Conservation (phyloP, 108 stramenopile genomes). For the Schizochytrium sp. region DNA sequence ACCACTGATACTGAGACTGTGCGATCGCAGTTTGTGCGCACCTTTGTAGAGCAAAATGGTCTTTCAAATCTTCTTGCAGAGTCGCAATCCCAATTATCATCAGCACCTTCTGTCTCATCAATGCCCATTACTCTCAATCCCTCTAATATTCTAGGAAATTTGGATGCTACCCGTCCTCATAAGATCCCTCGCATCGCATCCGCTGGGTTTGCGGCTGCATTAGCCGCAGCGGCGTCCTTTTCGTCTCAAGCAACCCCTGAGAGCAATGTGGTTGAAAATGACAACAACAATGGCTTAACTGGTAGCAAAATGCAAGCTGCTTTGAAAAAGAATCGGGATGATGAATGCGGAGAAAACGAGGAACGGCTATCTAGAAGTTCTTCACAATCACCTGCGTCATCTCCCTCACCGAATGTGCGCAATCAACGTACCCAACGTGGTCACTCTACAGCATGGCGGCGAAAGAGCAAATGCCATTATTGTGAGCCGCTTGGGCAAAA, state of each 20-base stretch:
- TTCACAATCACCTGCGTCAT: neutral
- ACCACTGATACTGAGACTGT: neutral
- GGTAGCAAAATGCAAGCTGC: too few relatives aligned
- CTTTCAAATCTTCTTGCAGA: neutral
- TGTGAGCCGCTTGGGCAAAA: slow-evolving; percentile 54
- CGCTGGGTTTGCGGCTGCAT: neutral
- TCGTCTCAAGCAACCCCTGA: neutral
- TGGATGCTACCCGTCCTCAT: neutral
- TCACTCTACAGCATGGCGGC: slow-evolving; percentile 56
- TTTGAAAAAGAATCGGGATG: too few relatives aligned
- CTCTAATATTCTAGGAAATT: neutral
- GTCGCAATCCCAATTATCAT: neutral
- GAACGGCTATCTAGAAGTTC: neutral
- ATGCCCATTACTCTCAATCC: too few relatives aligned
- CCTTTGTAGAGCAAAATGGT: too few relatives aligned
- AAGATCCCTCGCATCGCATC: neutral
- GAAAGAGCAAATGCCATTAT: slow-evolving; percentile 57
- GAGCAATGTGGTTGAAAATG: too few relatives aligned
- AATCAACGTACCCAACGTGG: neutral
- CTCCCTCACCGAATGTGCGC: neutral
- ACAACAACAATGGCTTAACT: too few relatives aligned
- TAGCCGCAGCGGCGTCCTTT: neutral
- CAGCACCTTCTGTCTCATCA: neutral
- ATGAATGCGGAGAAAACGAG: too few relatives aligned
- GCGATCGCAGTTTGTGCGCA: neutral